Base-by-base conservation (phyloP, 441 rosid genomes). In the Euphorbia celastroides region DNA sequence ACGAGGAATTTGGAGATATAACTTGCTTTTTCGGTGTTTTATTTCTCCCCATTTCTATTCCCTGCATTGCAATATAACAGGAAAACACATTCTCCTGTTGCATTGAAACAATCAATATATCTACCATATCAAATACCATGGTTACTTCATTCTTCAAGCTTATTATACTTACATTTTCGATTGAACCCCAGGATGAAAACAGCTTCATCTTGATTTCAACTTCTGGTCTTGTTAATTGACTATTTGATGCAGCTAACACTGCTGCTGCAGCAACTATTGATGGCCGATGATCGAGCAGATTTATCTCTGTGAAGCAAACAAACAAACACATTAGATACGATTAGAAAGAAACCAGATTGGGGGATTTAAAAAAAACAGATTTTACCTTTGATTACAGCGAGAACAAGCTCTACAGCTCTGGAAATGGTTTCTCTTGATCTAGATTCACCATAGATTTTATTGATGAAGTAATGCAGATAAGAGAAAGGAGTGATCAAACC, bases 231-330 rank as follows among this genome's bases (percentile, higher is more conserved):
- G 90, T 84, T 75, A 90, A 79, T 26, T 67, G 66, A 62, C 19
- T 67, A 77, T 72, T 68, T 26, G 86, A 75, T 63, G 86, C 86
- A n/a, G 89, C 88, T 62, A 93, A 50, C 27, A 71, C 84, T 67
- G 96, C 87, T 25, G 97, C 96, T 23, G 86, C 89, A 19, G 96
- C 93, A 57, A 93, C 77, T 36, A 76, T 42, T 12, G 90, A 93
- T 23, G 96, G 91, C 58, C 84, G 83, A 85, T 79, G 72, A 68
- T 87, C 83, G 72, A 82, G 74, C 78, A 82, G 73, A 48, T 80
- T 83, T 31, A 82, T 81, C 81, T 81, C 97, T 93, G 81, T 11
- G 64, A 16, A 26, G 12, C 25, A 50, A 8, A 20, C 30, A 69
- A 66, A 64, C 22, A 42, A 46, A 65, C 64, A 69, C 32, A 30